Evolutionary conservation across 176 grass and related monocot species (phyloP), one percentile per base, ranked within the genome.

Genomic region (Hyparrhenia diplandra): DNA sequence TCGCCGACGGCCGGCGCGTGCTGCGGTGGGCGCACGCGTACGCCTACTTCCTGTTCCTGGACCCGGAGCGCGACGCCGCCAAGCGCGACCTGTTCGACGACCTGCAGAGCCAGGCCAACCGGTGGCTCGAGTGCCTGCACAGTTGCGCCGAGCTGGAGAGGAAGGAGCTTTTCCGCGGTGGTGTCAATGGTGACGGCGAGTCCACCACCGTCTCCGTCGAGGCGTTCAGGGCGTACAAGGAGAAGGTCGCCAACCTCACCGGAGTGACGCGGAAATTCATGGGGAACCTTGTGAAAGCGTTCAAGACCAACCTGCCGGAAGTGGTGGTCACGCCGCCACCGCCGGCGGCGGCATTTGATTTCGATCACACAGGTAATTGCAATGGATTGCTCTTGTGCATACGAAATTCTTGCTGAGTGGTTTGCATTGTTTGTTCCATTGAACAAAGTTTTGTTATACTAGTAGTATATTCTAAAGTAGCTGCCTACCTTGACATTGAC

Each of bases 121-220:
- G 17, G 1, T n/a, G 21, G 10, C 64, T 85, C 14, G 83, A 85
- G 64, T 40, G 65, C 12, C 82, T 84, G 8, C 82, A 84, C 73
- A 5, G 2, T 7, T 55, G 31, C 46, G 77, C 13, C 40, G 64
- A 80, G 64, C 61, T 52, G 12, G 77, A 79, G 6, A 52, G 76
- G 76, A 78, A 32, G 76, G 0, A 47, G 1, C 13, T 71, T 13
- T 29, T 64, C 36, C n/a, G n/a, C 1, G 5, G 13, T 28, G 28
- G 7, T 1, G 30, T 10, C 10, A 0, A 13, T 2, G 18, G 10
- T 0, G 59, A 45, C 1, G 39, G 1, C 2, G 57, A 6, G 10
- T 4, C 5, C 10, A 4, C 9, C 16, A 21, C n/a, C 10, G 7
- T 4, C 23, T 2, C 41, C 3, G 13, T 4, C 9, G 5, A 8